Evolutionary conservation across 2,329 filamentous ascomycete genomes (phyloP).

Genomic region (Raffaelea ambrosiae): DNA sequence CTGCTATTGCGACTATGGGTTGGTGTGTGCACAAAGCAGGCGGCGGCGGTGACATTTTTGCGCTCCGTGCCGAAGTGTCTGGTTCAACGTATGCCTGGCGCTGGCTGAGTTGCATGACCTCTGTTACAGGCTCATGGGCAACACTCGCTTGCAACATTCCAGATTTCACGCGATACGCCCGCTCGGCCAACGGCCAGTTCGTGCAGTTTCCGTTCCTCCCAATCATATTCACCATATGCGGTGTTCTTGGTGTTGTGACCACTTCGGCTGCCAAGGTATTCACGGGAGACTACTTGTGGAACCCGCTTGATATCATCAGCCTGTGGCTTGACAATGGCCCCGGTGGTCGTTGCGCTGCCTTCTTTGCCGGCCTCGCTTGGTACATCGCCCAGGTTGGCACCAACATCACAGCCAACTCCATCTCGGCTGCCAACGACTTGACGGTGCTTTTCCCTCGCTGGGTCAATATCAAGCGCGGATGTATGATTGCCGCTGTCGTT

Average conservation of each 20-base stretch:
- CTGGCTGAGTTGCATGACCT: slow-evolving; percentile 34
- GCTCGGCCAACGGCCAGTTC: slow-evolving; percentile 25
- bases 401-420: slow-evolving; percentile 48
- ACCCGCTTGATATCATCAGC: slow-evolving; percentile 36
- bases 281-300: slow-evolving; percentile 42
- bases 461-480: slow-evolving; percentile 48
- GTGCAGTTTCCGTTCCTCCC: slow-evolving; percentile 36
- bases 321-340: slow-evolving; percentile 34
- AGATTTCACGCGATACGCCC: slow-evolving; percentile 43
- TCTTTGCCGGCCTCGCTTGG: slow-evolving; percentile 42
- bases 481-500: slow-evolving; percentile 46
- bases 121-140: slow-evolving; percentile 34
- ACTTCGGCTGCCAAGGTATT: slow-evolving; percentile 45
- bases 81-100: slow-evolving; percentile 36
- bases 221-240: slow-evolving; percentile 38
- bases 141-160: slow-evolving; percentile 40
- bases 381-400: slow-evolving; percentile 47
- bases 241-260: slow-evolving; percentile 46
- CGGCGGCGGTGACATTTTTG: slow-evolving; percentile 33
- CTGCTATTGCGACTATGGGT: slow-evolving; percentile 53
- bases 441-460: slow-evolving; percentile 44
- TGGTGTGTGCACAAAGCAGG: slow-evolving; percentile 53
- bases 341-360: slow-evolving; percentile 31
- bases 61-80: slow-evolving; percentile 19
- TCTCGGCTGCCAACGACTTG: slow-evolving; percentile 45